A percentile compares a stretch with the other conserved stretches of the same genome.
Evolutionary conservation across 495 filamentous ascomycete genomes (phyloP).

Genomic region (Penicillium simplicissimum): DNA sequence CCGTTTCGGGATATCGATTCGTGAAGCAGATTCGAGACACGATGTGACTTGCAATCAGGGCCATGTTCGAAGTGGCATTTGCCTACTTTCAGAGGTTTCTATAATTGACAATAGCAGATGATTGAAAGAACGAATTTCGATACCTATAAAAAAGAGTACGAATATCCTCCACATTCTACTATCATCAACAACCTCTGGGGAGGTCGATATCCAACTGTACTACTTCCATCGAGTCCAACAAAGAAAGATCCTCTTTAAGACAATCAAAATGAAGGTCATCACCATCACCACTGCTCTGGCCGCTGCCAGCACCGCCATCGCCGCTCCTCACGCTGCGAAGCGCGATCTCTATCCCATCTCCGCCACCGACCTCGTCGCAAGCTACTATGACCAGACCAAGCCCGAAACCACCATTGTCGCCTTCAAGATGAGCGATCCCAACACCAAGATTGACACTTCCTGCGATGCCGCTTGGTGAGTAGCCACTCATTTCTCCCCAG

Average conservation of each 20-base stretch:
- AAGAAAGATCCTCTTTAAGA: neutral
- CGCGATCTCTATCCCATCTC: conserved; percentile 14
- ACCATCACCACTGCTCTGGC: conserved; percentile 15
- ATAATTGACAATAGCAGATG: neutral
- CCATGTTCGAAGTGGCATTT: too few relatives aligned
- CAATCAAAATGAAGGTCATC: conserved; percentile 19
- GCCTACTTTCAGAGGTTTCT: neutral
- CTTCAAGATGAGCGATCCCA: conserved; percentile 25
- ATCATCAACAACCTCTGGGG: neutral
- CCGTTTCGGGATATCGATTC: neutral
- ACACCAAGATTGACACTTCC: conserved; percentile 9
- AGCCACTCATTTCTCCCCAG: too few relatives aligned
- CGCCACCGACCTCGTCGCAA: conserved; percentile 10
- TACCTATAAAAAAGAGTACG: neutral
- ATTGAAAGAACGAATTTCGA: neutral
- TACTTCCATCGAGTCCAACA: neutral
- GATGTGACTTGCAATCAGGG: neutral
- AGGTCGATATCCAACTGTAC: neutral
- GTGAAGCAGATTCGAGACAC: neutral
- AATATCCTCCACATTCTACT: neutral
- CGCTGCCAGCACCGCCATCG: conserved; percentile 14
- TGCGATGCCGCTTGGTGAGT: conserved; percentile 23
- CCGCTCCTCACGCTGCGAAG: conserved; percentile 12
- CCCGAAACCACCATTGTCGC: conserved; percentile 10
- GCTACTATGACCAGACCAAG: conserved; percentile 6